A percentile compares a stretch with the other conserved stretches of the same genome.
Evolutionary conservation across 495 filamentous ascomycete species (phyloP).

Genomic region (Annulohypoxylon nitens): DNA sequence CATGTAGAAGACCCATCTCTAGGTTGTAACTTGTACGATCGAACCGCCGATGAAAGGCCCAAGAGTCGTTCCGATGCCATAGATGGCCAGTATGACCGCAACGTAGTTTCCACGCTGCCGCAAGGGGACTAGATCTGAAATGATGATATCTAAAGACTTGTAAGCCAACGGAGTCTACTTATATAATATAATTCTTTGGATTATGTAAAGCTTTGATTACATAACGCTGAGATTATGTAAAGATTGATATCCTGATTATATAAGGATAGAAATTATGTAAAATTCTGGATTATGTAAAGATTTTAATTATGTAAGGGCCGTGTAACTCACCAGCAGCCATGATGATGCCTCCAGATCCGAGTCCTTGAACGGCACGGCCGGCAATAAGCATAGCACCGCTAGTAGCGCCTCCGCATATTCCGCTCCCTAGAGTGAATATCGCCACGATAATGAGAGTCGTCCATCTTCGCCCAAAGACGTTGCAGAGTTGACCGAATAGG

Average conservation of each 20-base stretch:
- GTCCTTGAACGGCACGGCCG: constrained; percentile 80
- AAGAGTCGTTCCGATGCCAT: constrained; percentile 72
- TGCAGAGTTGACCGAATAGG: constrained; percentile 49
- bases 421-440: constrained; percentile 54
- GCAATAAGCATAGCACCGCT: constrained; percentile 72
- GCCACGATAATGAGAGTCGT: constrained; percentile 49
- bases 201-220: too few relatives aligned
- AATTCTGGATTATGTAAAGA: too few relatives aligned
- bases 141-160: constrained; percentile 71
- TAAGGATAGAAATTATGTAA: too few relatives aligned
- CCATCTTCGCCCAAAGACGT: constrained; percentile 60
- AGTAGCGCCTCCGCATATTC: constrained; percentile 50
- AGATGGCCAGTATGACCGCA: constrained; percentile 67
- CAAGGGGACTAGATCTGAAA: constrained; percentile 79
- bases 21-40: constrained; percentile 60
- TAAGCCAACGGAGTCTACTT: neutral
- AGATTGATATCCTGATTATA: too few relatives aligned
- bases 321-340: constrained; percentile 60
- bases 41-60: constrained; percentile 79
- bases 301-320: too few relatives aligned
- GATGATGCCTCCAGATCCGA: constrained; percentile 80
- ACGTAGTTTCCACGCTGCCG: constrained; percentile 68
- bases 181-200: neutral
- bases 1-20: constrained; percentile 50
- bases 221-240: too few relatives aligned